phyloP scores from a whole-genome alignment of 164 flowering plant species.

The Warburgia ugandensis region DNA sequence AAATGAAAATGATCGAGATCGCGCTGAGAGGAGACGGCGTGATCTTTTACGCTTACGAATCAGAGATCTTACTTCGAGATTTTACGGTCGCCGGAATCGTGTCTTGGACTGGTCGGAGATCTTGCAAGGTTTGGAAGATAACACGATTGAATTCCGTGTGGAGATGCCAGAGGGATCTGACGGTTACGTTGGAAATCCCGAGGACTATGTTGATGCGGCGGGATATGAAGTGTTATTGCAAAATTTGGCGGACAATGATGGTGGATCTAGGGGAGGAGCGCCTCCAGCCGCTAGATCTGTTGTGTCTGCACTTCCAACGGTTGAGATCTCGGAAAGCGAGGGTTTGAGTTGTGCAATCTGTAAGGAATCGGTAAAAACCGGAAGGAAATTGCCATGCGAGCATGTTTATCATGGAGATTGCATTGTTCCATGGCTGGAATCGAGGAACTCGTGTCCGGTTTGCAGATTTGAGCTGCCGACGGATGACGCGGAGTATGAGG shows the following conservation, averaged over 20 bases:
- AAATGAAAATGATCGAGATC: too few species aligned
- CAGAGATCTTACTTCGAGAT: conserved; percentile 42
- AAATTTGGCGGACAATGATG: conserved; percentile 64
- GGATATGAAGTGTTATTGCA: conserved; percentile 71
- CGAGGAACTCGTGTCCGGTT: conserved; percentile 76
- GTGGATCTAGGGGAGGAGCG: conserved; percentile 52
- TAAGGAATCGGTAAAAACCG: conserved; percentile 44
- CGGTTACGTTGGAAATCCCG: conserved; percentile 59
- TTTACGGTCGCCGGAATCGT: conserved; percentile 36
- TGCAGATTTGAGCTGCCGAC: conserved; percentile 81
- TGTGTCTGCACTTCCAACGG: conserved; percentile 29
- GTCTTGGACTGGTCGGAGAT: conserved; percentile 75
- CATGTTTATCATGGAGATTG: conserved; percentile 82
- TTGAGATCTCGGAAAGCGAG: conserved; percentile 35
- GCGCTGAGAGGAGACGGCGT: conserved; percentile 31
- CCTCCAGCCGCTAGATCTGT: conserved; percentile 71
- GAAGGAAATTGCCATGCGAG: conserved; percentile 70
- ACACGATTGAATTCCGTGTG: conserved; percentile 57
- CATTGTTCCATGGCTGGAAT: conserved; percentile 65
- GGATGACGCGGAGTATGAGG: conserved; percentile 76
- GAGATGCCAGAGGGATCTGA: conserved; percentile 44
- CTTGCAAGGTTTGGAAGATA: conserved; percentile 58
- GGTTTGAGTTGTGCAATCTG: conserved; percentile 57
- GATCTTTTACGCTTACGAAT: conserved; percentile 49
- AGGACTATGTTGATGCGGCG: conserved; percentile 75